A percentile compares a stretch with the other conserved stretches of the same genome.
These are phyloP conservation scores for Fraxinus sp. DNA, from an alignment of 305 asterid species.

Conservation along the genomic window DNA sequence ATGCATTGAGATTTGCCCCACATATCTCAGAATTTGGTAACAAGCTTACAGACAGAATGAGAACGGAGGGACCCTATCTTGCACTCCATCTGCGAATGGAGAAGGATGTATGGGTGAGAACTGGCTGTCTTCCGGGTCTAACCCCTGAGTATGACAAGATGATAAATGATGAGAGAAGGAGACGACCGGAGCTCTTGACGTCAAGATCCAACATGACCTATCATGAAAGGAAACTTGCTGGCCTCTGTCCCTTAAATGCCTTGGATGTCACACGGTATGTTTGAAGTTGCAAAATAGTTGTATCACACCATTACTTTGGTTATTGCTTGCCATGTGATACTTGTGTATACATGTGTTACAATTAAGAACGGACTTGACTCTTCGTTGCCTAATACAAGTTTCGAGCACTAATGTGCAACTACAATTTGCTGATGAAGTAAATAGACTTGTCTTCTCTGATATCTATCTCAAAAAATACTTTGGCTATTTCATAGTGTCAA, in stretches of 20 bases:
- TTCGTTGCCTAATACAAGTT: background rate
- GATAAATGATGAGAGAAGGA: constrained; percentile 61
- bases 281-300: background rate
- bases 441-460: background rate
- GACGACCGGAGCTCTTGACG: constrained; percentile 65
- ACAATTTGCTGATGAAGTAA: background rate
- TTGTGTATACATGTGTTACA: background rate
- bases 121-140: constrained; percentile 91
- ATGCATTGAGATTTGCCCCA: constrained; percentile 73
- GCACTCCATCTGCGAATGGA: constrained; percentile 95
- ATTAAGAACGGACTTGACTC: background rate
- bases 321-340: background rate
- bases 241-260: constrained; percentile 83
- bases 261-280: constrained; percentile 66
- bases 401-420: background rate
- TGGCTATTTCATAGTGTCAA: background rate
- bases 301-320: background rate
- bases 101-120: constrained; percentile 94
- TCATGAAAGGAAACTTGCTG: constrained; percentile 69
- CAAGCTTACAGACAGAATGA: constrained; percentile 69
- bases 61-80: constrained; percentile 79
- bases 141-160: constrained; percentile 56
- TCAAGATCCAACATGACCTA: constrained; percentile 78
- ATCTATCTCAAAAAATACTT: too few relatives aligned
- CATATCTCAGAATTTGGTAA: constrained; percentile 60